Evolutionary conservation across 177 flowering plant genomes (phyloP), one percentile per base, ranked within the genome.

Genomic region (Vitis hybrid): DNA sequence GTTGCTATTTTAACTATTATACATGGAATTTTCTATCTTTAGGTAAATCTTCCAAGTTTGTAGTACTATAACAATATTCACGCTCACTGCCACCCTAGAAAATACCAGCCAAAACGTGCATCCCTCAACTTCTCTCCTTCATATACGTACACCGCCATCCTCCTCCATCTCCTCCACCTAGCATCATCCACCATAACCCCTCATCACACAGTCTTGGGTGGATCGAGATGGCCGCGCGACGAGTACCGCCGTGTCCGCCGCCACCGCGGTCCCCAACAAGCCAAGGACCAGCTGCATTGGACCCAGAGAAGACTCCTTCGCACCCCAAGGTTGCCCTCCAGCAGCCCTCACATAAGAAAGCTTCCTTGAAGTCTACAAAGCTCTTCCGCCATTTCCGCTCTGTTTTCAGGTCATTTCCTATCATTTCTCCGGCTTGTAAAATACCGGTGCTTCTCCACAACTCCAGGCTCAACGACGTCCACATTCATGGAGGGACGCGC

Each of bases 361-460:
- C 54, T 52, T 65, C 73, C 2, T 79, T 84, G 0, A 87, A 80
- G 51, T 74, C 89, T 4, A 38, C 67, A 2, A 85, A 82, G 44
- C 33, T 89, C 18, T 67, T 86, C 70, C 84, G 85, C 0, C 79
- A 78, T 0, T 63, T 91, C 71, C 88, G 89, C 6, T 71, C 92
- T 0, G 87, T 85, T 47, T 84, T 92, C 85, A 79, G 86, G 31
- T 82, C 96, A 8, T 78, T 94, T 60, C 97, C 97, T 0, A 87
- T 90, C 62, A 81, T 91, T 18, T 74, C 80, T 13, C 87, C 94
- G 1, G 53, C 85, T 10, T 94, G 94, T 76, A 88, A 80, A 50
- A 80, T 94, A 38, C 86, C 92, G 1, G 75, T 70, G 18, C 11
- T 67, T 3, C 68, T 72, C 66, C 76, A 68, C 8, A 75, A 80